phyloP scores from a whole-genome alignment of 2,329 filamentous ascomycete species.

The Colletotrichum orchidophilum region DNA sequence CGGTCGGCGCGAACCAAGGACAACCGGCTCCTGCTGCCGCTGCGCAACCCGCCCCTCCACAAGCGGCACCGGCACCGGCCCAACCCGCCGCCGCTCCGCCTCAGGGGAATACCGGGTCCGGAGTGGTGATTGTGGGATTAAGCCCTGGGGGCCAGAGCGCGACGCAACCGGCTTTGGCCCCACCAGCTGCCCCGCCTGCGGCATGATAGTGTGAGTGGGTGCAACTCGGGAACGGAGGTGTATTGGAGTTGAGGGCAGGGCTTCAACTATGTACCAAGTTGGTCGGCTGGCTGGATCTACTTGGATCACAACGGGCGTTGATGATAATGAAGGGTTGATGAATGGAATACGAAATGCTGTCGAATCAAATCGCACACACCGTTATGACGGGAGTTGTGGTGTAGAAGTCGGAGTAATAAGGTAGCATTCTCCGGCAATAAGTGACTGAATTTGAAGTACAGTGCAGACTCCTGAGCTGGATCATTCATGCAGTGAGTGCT shows the following conservation, averaged over 20 bases:
- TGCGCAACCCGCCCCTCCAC: background rate
- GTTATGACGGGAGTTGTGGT: background rate
- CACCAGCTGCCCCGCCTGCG: background rate
- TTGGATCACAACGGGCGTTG: background rate
- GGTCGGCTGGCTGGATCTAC: background rate
- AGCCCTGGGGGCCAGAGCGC: constrained; percentile 9
- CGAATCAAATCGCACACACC: background rate
- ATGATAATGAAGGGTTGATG: background rate
- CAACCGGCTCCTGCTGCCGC: background rate
- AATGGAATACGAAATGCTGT: background rate
- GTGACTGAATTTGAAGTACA: background rate
- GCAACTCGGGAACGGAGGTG: background rate
- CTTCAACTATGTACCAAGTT: background rate
- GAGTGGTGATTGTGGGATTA: constrained; percentile 17
- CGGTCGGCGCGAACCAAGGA: background rate
- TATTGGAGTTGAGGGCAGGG: background rate
- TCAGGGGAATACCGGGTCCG: constrained; percentile 1
- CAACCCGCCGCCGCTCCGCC: background rate
- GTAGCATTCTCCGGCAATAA: background rate
- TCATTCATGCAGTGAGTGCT: no score
- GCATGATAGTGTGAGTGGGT: background rate
- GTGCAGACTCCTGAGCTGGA: background rate
- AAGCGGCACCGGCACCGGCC: background rate
- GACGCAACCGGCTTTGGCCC: background rate
- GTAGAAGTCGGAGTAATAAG: background rate